Base-by-base conservation (phyloP, 306 rosid genomes). In the Rubus idaeus region DNA sequence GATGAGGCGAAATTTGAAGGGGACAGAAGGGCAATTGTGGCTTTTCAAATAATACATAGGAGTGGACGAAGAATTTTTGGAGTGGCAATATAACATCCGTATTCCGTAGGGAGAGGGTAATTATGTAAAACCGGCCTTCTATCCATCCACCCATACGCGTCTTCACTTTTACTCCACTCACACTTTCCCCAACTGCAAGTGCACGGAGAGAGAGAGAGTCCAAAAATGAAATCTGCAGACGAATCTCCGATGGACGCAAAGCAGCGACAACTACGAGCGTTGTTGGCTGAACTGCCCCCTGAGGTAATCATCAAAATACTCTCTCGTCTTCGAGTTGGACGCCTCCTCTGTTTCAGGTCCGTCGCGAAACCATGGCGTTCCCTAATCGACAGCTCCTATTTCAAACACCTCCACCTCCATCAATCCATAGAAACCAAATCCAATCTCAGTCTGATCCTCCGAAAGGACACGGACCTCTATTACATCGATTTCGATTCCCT, bases 231-330 rank as follows among this genome's bases (percentile, higher is more conserved):
- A 63, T 26, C 44, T 2, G 17, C 52, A 9, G 42, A 13, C 42
- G 42, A 10, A 62, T 14, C 70, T 60, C 41, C 58, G 13, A 23
- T 16, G 20, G 42, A 60, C 70, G 18, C 16, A 5, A 1, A 26
- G 2, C 55, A 14, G 44, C 56, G 46, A 53, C 26, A 55, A 61
- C 42, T 41, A 40, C 57, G 23, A n/a, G 66, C 65, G 12, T 1
- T 39, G 74, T 71, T 84, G 87, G 83, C 88, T 4, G 84, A 87
- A 21, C 81, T 92, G 18, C 97, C 97, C 3, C 13, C 17, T 5
- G 97, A 92, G 69, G 81, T 92, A 0, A 12, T 92, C 78, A 30
- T 47, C 82, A 86, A 81, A 14, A 84, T 92, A 16, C 82, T 92
- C 81, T 78, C 85, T 42, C 81, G 84, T 0, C 45, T 81, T 3